Evolutionary conservation across 345 rosid genomes (phyloP), one percentile per base, ranked within the genome.

Genomic region (Alliaria petiolata): DNA sequence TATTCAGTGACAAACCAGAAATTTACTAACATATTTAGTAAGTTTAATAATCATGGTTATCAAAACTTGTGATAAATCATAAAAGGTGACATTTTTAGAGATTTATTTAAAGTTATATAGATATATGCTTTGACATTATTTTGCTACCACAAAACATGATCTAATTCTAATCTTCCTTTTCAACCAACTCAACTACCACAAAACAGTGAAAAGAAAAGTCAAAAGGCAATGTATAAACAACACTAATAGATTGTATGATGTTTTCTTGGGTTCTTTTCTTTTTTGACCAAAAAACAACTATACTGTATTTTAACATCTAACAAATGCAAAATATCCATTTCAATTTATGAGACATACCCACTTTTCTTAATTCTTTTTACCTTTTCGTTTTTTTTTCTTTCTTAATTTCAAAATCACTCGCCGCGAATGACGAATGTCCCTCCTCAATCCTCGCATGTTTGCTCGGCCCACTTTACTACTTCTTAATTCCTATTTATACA

Each of bases 371-470:
- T 3, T 62, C 12, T 20, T 14, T 61, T 16, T 7, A 15, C 36
- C 49, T 49, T 70, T 51, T 62, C 33, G 4, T 8, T 2, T 38
- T 3, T 3, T 26, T 30, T 19, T n/a, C n/a, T 38, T 22, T 22
- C 25, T 22, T 22, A 22, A 4, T 25, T 54, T 14, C n/a, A 3
- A 46, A 76, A 54, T 33, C 36, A 67, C 35, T 61, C 65, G 75
- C 75, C 78, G 71, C 36, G 17, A 73, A 73, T 65, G 71, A 47
- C 77, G 69, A 62, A 67, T 61, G 67, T 68, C 61, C 54, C 62
- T 69, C 95, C 95, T 81, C 83, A 81, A 86, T 86, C 83, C 15
- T 58, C 89, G 86, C 89, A 82, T 79, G 70, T 67, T 75, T 81
- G 51, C 20, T 52, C 83, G 76, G 65, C 54, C 54, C 26, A 28